phyloP scores from a whole-genome alignment of 2,329 filamentous ascomycete genomes.

The Claviceps humidiphila region DNA sequence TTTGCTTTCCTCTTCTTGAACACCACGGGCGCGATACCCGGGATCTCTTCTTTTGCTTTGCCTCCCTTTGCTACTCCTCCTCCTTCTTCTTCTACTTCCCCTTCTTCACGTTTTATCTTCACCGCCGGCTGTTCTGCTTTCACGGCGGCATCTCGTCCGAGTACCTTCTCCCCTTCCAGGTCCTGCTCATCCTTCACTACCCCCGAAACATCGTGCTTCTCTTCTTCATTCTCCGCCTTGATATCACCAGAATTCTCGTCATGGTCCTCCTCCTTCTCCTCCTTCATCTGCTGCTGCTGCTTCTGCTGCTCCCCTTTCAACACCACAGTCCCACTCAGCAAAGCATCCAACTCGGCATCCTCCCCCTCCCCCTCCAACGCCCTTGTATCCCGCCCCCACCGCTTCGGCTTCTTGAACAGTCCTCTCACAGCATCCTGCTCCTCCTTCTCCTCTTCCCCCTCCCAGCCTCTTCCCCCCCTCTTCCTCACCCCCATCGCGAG shows the following conservation, averaged over 20 bases:
- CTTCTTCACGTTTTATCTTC: conserved; percentile 23
- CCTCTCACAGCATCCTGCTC: conserved; percentile 45
- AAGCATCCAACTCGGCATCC: conserved; percentile 47
- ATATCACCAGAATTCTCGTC: conserved; percentile 16
- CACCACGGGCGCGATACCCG: conserved; percentile 36
- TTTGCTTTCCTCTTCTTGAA: conserved; percentile 74
- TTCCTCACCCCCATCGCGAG: conserved; percentile 46
- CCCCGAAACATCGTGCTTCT: conserved; percentile 1
- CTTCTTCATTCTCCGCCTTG: conserved; percentile 1
- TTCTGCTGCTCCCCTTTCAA: conserved; percentile 15
- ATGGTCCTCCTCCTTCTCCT: conserved; percentile 15
- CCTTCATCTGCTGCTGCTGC: conserved; percentile 11
- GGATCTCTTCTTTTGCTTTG: not conserved
- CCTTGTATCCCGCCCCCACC: conserved; percentile 41
- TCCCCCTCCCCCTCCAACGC: conserved; percentile 25
- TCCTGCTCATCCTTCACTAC: not conserved
- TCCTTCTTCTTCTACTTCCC: conserved; percentile 9
- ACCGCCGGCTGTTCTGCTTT: conserved; percentile 4
- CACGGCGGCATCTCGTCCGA: no score
- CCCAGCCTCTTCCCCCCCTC: conserved; percentile 42
- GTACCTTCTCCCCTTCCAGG: not conserved
- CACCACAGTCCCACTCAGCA: conserved; percentile 30
- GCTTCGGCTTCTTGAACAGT: conserved; percentile 45
- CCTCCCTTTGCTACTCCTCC: conserved; percentile 18
- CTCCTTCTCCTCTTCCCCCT: conserved; percentile 47